Evolutionary conservation across 371 early-diverging fungal species (phyloP), one percentile per base, ranked within the genome.

Genomic region (Mortierella polycephala): DNA sequence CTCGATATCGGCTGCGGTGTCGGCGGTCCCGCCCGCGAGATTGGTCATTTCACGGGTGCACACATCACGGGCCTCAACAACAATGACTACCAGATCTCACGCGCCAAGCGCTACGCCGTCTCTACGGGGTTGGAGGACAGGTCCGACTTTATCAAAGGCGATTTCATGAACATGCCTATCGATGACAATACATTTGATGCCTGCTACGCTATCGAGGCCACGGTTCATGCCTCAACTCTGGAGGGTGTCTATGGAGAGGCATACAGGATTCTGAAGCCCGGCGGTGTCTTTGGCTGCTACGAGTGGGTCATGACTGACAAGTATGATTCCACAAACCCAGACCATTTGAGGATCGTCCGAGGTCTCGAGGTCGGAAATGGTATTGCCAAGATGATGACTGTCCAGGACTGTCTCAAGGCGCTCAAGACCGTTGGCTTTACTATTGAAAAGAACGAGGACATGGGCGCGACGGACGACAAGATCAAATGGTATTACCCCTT

Each of bases 1-100:
- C 84, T 94, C 63, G 98, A 96, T 75, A 92, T 96, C 47, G 96
- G 96, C 42, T 95, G 96, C 77, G 96, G 96, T 74, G 95, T 96
- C 47, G 96, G 97, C 73, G 98, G 98, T 14, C 98, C 98, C 20
- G 91, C 95, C 47, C 92, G 98, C 63, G 96, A 96, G 73, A 94
- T 96, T 75, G 90, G 91, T 62, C 90, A 92, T 71, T 94, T 96
- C 75, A 89, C 93, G 21, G 97, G 96, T 41, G 95, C 96, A 44
- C 91, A 92, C 70, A 84, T 98, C 65, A 93, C 93, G 14, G 97
- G 97, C 18, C 82, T 98, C 59, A 98, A 98, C 86, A 98, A 97
- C 89, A 97, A 97, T 81, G 94, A 93, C 54, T 97, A 97, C 79
- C 98, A 98, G 85, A 86, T 97, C 54, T 83, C 91, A 71, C 88